phyloP scores from a whole-genome alignment of 495 filamentous ascomycete species.

The Neohortaea acidophila region DNA sequence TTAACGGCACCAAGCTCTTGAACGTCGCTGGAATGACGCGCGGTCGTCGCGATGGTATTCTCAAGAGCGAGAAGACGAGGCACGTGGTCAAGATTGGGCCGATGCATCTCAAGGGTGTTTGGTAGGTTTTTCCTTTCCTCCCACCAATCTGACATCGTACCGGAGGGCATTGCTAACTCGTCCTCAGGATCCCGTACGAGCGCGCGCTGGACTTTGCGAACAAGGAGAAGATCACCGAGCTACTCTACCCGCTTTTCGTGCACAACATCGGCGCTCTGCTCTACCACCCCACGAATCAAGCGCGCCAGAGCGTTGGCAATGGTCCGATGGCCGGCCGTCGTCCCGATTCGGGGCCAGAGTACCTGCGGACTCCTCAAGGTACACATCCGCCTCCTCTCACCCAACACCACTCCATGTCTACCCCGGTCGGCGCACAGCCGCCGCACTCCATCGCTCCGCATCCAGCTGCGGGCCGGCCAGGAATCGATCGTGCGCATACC shows the following conservation, averaged over 20 bases:
- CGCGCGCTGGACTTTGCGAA: conserved; percentile 94
- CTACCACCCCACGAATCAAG: conserved; percentile 85
- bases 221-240: conserved; percentile 97
- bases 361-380: conserved; percentile 33
- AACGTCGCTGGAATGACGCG: conserved; percentile 98
- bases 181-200: conserved; percentile 97
- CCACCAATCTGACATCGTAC: conserved; percentile 14
- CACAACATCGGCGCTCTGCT: conserved; percentile 91
- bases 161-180: too few species aligned
- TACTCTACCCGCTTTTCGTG: conserved; percentile 89
- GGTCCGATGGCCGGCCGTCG: conserved; percentile 75
- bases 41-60: conserved; percentile 84
- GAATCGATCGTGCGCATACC: conserved; percentile 66
- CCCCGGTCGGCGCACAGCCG: conserved; percentile 43
- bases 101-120: conserved; percentile 98
- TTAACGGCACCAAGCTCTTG: conserved; percentile 92
- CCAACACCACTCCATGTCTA: conserved; percentile 62
- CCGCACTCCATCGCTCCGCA: conserved; percentile 65
- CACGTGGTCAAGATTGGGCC: conserved; percentile 98
- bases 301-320: conserved; percentile 43
- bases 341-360: conserved; percentile 37
- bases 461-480: conserved; percentile 49
- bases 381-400: conserved; percentile 53
- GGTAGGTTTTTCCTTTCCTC: conserved; percentile 43
- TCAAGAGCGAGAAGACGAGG: conserved; percentile 93